Evolutionary conservation across 345 rosid genomes (phyloP).

Genomic region (Adansonia digitata): DNA sequence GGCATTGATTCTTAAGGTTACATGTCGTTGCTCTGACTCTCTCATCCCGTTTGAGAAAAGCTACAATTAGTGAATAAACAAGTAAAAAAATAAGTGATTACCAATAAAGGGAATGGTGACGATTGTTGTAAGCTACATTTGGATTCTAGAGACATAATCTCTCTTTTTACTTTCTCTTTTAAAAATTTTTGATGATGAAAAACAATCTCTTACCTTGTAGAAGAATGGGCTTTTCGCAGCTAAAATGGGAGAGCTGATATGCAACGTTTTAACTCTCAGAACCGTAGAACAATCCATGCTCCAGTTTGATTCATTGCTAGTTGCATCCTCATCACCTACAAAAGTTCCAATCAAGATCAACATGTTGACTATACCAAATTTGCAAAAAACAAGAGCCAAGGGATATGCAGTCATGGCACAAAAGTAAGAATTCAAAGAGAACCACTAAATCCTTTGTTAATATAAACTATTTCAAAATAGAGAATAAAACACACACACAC

Average conservation of each 20-base stretch:
- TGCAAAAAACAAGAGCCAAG: background rate
- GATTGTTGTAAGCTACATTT: background rate
- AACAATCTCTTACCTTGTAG: constrained; percentile 52
- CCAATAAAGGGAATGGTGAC: background rate
- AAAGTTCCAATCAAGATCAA: background rate
- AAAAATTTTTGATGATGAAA: background rate
- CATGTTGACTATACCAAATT: background rate
- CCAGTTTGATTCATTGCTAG: constrained; percentile 66
- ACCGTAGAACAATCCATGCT: constrained; percentile 73
- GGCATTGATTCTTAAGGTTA: constrained; percentile 75
- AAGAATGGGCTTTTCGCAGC: constrained; percentile 99
- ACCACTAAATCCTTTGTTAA: background rate
- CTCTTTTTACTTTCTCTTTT: background rate
- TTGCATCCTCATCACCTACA: constrained; percentile 70
- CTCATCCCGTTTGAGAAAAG: constrained; percentile 98
- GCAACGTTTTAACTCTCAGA: constrained; percentile 73
- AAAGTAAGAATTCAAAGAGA: background rate
- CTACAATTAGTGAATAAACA: constrained; percentile 29
- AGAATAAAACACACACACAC: too few relatives aligned
- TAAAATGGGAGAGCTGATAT: constrained; percentile 96
- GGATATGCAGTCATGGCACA: background rate
- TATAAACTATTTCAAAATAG: background rate
- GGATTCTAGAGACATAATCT: background rate
- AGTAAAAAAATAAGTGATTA: constrained; percentile 7
- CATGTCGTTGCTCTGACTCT: constrained; percentile 97